Percentiles rank a stretch among this genome's conserved stretches.
Evolutionary conservation across 2,329 filamentous ascomycete genomes (phyloP).

Genomic region (Epichloe hybrida): DNA sequence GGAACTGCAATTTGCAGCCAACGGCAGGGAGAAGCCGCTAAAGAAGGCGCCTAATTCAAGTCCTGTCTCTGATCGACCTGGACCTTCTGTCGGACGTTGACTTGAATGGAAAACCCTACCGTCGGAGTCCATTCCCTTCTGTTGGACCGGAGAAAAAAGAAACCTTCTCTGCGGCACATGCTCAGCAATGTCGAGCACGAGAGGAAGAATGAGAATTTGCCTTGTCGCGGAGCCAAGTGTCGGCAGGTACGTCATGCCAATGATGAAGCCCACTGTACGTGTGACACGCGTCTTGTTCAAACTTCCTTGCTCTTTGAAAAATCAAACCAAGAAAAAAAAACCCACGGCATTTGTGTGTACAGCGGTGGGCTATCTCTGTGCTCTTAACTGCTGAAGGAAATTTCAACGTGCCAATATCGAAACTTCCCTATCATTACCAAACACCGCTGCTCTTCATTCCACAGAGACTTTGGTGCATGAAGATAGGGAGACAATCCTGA

Average conservation of each 20-base stretch:
- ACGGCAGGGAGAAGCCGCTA: not conserved
- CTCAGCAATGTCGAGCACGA: not conserved
- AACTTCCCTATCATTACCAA: slow-evolving; percentile 42
- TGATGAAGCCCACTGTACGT: too few species aligned
- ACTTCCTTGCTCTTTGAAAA: too few species aligned
- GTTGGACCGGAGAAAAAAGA: too few species aligned
- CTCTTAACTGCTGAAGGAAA: slow-evolving; percentile 43
- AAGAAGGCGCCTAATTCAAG: not conserved
- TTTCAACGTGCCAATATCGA: slow-evolving; percentile 41
- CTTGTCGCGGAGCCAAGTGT: not conserved
- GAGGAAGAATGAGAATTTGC: not conserved
- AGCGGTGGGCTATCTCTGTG: slow-evolving; percentile 37
- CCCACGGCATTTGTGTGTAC: slow-evolving; percentile 46
- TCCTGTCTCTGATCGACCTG: not conserved
- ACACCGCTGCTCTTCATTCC: slow-evolving; percentile 30
- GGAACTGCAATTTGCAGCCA: not conserved
- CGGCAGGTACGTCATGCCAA: too few species aligned
- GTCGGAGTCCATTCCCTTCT: not conserved
- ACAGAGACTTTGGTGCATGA: slow-evolving; percentile 40
- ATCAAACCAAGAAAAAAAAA: not conserved
- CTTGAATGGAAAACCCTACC: not conserved
- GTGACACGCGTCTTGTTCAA: not conserved
- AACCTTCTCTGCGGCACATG: not conserved
- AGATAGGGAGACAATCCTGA: slow-evolving; percentile 35
- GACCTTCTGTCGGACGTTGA: not conserved